phyloP scores from a whole-genome alignment of 169 alveolate species.

The Plasmodium fragile region DNA sequence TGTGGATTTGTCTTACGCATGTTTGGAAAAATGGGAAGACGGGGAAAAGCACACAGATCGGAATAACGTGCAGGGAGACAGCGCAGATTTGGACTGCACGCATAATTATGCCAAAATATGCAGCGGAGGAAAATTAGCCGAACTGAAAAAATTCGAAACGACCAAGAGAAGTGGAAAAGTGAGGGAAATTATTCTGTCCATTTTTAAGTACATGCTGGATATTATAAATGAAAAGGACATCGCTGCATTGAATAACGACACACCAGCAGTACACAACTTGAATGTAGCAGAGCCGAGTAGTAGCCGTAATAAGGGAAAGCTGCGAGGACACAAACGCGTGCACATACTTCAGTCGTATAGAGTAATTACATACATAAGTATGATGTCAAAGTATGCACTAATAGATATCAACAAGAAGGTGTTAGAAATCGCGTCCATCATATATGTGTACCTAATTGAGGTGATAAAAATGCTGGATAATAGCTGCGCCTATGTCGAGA shows the following conservation, averaged over 20 bases:
- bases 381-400: constrained; percentile 40
- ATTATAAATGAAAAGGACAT: constrained; percentile 53
- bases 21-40: constrained; percentile 10
- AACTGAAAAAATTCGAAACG: constrained; percentile 37
- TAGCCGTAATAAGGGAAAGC: background rate
- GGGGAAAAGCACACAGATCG: background rate
- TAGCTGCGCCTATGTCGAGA: constrained; percentile 2
- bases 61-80: background rate
- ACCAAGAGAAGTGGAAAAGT: constrained; percentile 21
- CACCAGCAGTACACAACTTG: background rate
- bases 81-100: background rate
- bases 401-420: constrained; percentile 68
- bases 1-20: constrained; percentile 33
- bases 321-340: constrained; percentile 3
- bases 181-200: constrained; percentile 65
- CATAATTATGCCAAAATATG: constrained; percentile 13
- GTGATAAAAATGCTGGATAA: constrained; percentile 17
- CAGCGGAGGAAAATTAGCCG: constrained; percentile 18
- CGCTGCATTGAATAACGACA: background rate
- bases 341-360: constrained; percentile 33
- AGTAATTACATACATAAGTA: constrained; percentile 23
- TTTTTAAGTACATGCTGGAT: constrained; percentile 51
- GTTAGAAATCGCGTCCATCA: constrained; percentile 7
- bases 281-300: constrained; percentile 2
- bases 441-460: constrained; percentile 59